Conservation (phyloP, 2,329 filamentous ascomycete species). For the Aspergillus thermomutatus region DNA sequence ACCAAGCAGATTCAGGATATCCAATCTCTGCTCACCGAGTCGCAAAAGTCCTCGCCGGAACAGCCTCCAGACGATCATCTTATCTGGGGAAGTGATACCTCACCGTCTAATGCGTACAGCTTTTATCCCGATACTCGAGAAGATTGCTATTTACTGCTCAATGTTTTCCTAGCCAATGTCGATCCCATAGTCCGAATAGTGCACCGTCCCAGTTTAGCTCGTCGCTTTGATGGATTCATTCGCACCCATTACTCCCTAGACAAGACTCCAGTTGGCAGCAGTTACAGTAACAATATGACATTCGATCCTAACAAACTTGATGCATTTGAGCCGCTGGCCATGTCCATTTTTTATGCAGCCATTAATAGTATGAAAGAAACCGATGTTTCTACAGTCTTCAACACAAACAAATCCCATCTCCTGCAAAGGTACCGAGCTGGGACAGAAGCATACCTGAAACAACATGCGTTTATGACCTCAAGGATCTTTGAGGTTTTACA, state of each 20-base stretch:
- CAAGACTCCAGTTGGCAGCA: background rate
- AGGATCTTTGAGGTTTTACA: too few relatives aligned
- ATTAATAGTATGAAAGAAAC: background rate
- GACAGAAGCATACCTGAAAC: too few relatives aligned
- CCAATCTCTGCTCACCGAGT: background rate
- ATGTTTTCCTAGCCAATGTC: background rate
- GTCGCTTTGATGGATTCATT: background rate
- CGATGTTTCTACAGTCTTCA: background rate
- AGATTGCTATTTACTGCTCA: background rate
- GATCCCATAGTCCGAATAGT: background rate
- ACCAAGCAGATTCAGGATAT: too few relatives aligned
- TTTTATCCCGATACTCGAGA: background rate
- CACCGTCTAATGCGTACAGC: background rate
- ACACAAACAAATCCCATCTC: background rate
- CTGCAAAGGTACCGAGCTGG: too few relatives aligned
- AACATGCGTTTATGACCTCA: too few relatives aligned
- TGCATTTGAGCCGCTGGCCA: background rate
- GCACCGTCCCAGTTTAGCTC: background rate
- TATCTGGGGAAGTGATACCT: background rate
- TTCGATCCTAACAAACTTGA: background rate
- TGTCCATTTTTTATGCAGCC: background rate
- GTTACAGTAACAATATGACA: background rate
- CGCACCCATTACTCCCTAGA: background rate
- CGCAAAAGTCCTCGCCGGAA: background rate
- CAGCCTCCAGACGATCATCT: background rate